Percentiles rank a stretch among this genome's conserved stretches.
Evolutionary conservation across 140 eudicot genomes (phyloP).

Genomic region (Senecio squalidus): DNA sequence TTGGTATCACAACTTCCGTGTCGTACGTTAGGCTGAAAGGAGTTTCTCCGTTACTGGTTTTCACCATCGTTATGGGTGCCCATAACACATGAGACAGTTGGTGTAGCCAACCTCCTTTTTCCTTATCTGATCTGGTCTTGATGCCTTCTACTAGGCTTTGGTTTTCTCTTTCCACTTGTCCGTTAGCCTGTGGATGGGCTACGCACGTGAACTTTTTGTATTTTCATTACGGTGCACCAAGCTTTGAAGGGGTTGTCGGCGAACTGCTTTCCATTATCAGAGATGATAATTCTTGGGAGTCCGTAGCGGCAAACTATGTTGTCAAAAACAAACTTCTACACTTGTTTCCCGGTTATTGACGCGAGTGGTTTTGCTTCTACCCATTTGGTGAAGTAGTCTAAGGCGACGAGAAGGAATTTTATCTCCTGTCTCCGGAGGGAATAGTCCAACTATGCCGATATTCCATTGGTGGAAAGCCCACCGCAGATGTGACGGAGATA

Average conservation of each 20-base stretch:
- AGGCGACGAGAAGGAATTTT: background rate
- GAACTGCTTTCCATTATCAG: background rate
- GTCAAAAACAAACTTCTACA: background rate
- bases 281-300: too few relatives aligned
- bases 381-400: background rate
- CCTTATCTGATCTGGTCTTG: background rate
- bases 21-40: too few relatives aligned
- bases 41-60: too few relatives aligned
- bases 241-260: background rate
- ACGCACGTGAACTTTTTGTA: background rate
- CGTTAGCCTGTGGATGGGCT: background rate
- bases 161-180: background rate
- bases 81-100: too few relatives aligned
- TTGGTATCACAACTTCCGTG: too few relatives aligned
- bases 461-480: too few relatives aligned
- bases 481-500: too few relatives aligned
- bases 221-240: background rate
- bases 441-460: background rate
- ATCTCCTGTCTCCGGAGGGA: background rate
- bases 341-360: background rate
- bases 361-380: too few relatives aligned
- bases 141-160: background rate
- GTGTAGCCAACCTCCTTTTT: too few relatives aligned
- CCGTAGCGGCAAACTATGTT: background rate
- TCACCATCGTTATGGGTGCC: too few relatives aligned